Evolutionary conservation across 1,284 basidiomycete genomes (phyloP).

Genomic region (Cystobasidiaceae sp.): DNA sequence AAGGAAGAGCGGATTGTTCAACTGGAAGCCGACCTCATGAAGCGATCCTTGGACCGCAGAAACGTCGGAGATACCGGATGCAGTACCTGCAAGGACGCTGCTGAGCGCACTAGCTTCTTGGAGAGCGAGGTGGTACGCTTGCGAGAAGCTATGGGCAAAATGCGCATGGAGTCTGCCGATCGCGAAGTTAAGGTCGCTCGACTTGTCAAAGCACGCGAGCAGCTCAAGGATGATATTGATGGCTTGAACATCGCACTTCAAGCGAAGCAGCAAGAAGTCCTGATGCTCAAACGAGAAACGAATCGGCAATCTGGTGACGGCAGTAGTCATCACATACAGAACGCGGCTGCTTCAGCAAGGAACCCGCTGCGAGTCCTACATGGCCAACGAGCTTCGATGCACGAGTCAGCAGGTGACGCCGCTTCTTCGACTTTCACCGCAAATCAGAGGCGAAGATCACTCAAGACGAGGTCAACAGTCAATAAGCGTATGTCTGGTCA

Average conservation of each 20-base stretch:
- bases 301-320: not conserved
- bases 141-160: constrained; percentile 18
- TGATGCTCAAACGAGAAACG: constrained; percentile 16
- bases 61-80: not conserved
- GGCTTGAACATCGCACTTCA: constrained; percentile 36
- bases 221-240: constrained; percentile 32
- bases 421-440: constrained; percentile 1
- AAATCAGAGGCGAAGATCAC: constrained; percentile 2
- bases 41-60: constrained; percentile 4
- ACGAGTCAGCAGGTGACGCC: not conserved
- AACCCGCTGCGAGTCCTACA: not conserved
- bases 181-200: constrained; percentile 33
- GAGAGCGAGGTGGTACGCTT: constrained; percentile 17
- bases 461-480: not conserved
- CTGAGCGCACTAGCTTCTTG: constrained; percentile 16
- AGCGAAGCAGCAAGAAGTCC: constrained; percentile 36
- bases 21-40: constrained; percentile 25
- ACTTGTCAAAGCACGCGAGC: constrained; percentile 15
- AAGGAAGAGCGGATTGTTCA: constrained; percentile 8
- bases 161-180: constrained; percentile 32
- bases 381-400: constrained; percentile 2
- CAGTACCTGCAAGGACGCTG: not conserved
- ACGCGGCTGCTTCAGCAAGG: not conserved
- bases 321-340: not conserved
- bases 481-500: not conserved